A percentile compares a stretch with the other conserved stretches of the same genome.
Evolutionary conservation across 2,329 filamentous ascomycete species (phyloP).

Genomic region (Talaromyces verruculosus): DNA sequence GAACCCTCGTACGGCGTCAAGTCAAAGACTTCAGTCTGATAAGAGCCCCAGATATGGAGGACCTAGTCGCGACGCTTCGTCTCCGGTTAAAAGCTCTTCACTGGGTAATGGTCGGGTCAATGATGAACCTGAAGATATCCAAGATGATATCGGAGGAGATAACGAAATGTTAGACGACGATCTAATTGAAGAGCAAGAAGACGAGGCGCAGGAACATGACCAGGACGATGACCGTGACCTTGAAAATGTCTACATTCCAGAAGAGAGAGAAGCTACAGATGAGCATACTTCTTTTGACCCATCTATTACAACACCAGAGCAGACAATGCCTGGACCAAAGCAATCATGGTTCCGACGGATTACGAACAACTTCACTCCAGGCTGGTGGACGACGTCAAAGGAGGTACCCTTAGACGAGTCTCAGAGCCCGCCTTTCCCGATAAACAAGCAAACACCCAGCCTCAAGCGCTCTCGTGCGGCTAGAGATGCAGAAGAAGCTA

Average conservation of each 20-base stretch:
- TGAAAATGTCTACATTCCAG: conserved; percentile 23
- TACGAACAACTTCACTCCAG: conserved; percentile 24
- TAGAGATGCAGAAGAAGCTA: conserved; percentile 1
- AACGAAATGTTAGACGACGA: conserved; percentile 5
- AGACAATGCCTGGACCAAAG: conserved; percentile 22
- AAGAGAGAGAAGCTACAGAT: conserved; percentile 17
- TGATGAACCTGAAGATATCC: neutral
- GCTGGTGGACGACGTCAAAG: conserved; percentile 21
- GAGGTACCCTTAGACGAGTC: conserved; percentile 18
- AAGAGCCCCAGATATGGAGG: neutral
- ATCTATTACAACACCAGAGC: conserved; percentile 14
- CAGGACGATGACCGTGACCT: neutral
- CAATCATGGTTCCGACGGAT: conserved; percentile 41
- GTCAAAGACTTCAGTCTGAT: conserved; percentile 19
- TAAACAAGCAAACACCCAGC: conserved; percentile 16
- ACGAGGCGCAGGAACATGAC: conserved; percentile 22
- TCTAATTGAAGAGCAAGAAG: conserved; percentile 7
- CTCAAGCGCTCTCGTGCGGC: conserved; percentile 18
- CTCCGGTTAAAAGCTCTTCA: conserved; percentile 4
- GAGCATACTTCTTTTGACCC: neutral
- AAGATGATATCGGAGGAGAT: neutral
- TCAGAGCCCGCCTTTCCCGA: conserved; percentile 17
- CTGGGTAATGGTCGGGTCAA: neutral
- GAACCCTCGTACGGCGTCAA: conserved; percentile 31
- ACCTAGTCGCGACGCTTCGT: conserved; percentile 4